These are phyloP conservation scores for Toxoplasma gondii DNA, from an alignment of 169 alveolate genomes.

Conservation along the genomic window DNA sequence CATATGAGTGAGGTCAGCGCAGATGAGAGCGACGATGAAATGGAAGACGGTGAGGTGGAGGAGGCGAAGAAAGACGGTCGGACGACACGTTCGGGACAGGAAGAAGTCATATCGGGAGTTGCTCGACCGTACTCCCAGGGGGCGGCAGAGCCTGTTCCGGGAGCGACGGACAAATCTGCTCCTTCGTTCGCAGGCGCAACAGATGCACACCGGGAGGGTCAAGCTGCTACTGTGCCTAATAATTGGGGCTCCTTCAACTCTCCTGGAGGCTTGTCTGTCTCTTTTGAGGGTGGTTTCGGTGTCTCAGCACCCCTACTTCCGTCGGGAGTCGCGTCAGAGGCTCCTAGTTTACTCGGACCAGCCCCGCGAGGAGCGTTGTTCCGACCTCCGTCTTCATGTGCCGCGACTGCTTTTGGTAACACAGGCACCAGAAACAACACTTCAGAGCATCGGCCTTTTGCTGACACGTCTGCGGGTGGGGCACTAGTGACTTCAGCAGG, in stretches of 20 bases:
- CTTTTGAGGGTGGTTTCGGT: not conserved
- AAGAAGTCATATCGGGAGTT: not conserved
- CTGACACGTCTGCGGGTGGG: not conserved
- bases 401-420: not conserved
- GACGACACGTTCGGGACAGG: not conserved
- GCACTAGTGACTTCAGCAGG: not conserved
- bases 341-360: not conserved
- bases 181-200: not conserved
- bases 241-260: not conserved
- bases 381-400: not conserved
- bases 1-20: conserved; percentile 30
- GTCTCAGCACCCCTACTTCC: not conserved
- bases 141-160: not conserved
- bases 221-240: not conserved
- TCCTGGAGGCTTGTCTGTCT: not conserved
- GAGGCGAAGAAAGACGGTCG: not conserved
- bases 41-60: conserved; percentile 26
- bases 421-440: not conserved
- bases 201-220: not conserved
- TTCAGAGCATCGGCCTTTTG: not conserved
- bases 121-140: not conserved
- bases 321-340: not conserved
- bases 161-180: not conserved
- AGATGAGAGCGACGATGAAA: not conserved
- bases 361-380: not conserved